A percentile compares a stretch with the other conserved stretches of the same genome.
These are phyloP conservation scores for Pelargonium nanum DNA, from an alignment of 345 rosid genomes.

Conservation along the genomic window DNA sequence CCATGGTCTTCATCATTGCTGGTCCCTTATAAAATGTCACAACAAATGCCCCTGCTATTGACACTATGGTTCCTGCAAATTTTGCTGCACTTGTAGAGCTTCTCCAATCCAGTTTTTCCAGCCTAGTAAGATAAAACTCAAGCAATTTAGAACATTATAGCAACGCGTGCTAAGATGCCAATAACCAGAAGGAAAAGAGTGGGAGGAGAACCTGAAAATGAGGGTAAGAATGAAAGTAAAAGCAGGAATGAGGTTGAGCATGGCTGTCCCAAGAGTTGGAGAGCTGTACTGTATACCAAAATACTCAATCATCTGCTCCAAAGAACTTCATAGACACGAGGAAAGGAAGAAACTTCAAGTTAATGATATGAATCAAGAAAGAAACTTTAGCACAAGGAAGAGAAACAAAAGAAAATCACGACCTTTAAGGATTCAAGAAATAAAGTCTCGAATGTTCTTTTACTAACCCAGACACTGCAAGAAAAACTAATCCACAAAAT, in stretches of 20 bases:
- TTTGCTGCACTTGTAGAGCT: slow-evolving; percentile 27
- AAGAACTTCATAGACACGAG: slow-evolving; percentile 13
- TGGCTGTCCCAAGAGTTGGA: slow-evolving; percentile 36
- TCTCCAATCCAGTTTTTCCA: slow-evolving; percentile 31
- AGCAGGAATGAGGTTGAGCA: slow-evolving; percentile 39
- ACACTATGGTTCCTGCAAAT: slow-evolving; percentile 27
- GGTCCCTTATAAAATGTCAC: slow-evolving; percentile 38
- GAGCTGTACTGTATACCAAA: slow-evolving; percentile 29
- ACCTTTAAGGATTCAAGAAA: background rate
- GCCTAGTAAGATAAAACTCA: slow-evolving; percentile 11
- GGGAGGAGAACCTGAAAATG: too few relatives aligned
- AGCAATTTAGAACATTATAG: too few relatives aligned
- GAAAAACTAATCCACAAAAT: slow-evolving; percentile 19
- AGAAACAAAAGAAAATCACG: background rate
- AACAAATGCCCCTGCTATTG: slow-evolving; percentile 36
- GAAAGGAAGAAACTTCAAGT: background rate
- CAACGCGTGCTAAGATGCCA: too few relatives aligned
- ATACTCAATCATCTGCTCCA: slow-evolving; percentile 23
- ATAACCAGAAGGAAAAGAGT: too few relatives aligned
- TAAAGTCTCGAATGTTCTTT: too few relatives aligned
- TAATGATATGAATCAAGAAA: background rate
- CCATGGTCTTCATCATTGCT: slow-evolving; percentile 9
- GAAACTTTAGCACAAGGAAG: too few relatives aligned
- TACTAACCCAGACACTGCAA: slow-evolving; percentile 16
- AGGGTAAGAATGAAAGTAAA: slow-evolving; percentile 20